phyloP scores from a whole-genome alignment of 768 basidiomycete species.

The Cystobasidium tubakii region DNA sequence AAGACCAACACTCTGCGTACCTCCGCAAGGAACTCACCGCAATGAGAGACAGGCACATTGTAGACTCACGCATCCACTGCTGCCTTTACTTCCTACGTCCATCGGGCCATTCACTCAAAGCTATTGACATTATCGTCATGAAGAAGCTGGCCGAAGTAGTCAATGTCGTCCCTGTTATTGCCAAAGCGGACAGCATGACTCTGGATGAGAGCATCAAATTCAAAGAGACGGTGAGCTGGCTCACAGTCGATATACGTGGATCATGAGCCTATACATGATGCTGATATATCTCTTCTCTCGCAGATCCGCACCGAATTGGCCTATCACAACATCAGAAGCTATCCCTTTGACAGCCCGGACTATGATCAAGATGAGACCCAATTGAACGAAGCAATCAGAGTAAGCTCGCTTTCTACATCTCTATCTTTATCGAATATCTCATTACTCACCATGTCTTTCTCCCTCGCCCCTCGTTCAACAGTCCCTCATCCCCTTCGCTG shows the following conservation, averaged over 20 bases:
- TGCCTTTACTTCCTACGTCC: constrained; percentile 97
- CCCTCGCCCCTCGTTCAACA: constrained; percentile 47
- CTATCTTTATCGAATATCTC: too few relatives aligned
- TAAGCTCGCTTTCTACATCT: constrained; percentile 54
- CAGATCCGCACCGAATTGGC: constrained; percentile 89
- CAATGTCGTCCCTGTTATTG: constrained; percentile 98
- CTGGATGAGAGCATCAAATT: constrained; percentile 85
- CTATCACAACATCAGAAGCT: constrained; percentile 85
- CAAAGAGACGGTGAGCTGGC: constrained; percentile 79
- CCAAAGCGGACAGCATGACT: constrained; percentile 91
- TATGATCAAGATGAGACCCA: constrained; percentile 85
- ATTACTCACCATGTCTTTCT: too few relatives aligned
- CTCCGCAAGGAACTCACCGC: constrained; percentile 98
- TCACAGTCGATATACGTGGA: too few relatives aligned
- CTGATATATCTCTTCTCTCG: background rate
- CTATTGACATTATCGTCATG: constrained; percentile 97
- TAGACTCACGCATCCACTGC: constrained; percentile 97
- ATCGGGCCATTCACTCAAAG: constrained; percentile 91
- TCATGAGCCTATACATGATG: too few relatives aligned
- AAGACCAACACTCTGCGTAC: constrained; percentile 98
- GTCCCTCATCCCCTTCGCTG: constrained; percentile 92
- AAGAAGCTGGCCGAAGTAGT: constrained; percentile 98
- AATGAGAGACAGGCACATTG: constrained; percentile 95
- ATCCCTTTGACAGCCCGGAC: constrained; percentile 96
- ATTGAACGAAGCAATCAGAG: constrained; percentile 82